These are phyloP conservation scores for Chlorociboria aeruginascens DNA, from an alignment of 495 filamentous ascomycete genomes.

Conservation along the genomic window DNA sequence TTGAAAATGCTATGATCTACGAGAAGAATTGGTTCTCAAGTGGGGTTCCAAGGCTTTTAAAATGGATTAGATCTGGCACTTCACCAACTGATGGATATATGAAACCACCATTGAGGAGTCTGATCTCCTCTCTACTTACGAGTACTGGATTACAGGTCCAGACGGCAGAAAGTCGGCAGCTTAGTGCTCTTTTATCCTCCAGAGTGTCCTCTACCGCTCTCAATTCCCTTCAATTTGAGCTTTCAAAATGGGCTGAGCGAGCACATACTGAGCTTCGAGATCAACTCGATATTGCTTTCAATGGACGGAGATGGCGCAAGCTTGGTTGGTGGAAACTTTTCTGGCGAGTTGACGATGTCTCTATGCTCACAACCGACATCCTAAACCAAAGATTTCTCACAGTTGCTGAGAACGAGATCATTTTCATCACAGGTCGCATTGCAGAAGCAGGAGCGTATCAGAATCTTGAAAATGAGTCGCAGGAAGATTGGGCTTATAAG, in stretches of 20 bases:
- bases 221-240: slow-evolving; percentile 37
- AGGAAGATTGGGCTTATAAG: slow-evolving; percentile 15
- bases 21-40: slow-evolving; percentile 64
- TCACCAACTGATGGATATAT: slow-evolving; percentile 29
- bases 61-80: slow-evolving; percentile 53
- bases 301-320: slow-evolving; percentile 55
- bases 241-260: slow-evolving; percentile 62
- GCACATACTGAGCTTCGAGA: slow-evolving; percentile 75
- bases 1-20: slow-evolving; percentile 55
- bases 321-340: slow-evolving; percentile 91
- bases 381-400: slow-evolving; percentile 61
- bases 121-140: slow-evolving; percentile 55
- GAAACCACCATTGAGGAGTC: slow-evolving; percentile 47
- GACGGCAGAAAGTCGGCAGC: slow-evolving; percentile 31
- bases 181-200: slow-evolving; percentile 17
- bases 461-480: neutral
- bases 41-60: slow-evolving; percentile 48
- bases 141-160: slow-evolving; percentile 42
- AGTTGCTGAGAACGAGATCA: slow-evolving; percentile 57
- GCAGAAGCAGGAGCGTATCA: slow-evolving; percentile 49
- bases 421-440: slow-evolving; percentile 74
- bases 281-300: slow-evolving; percentile 63
- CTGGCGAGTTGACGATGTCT: slow-evolving; percentile 87
- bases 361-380: slow-evolving; percentile 66
- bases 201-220: slow-evolving; percentile 31